These are phyloP conservation scores for Fagopyrum homotropicum DNA, from an alignment of 148 eudicot genomes.

Conservation along the genomic window DNA sequence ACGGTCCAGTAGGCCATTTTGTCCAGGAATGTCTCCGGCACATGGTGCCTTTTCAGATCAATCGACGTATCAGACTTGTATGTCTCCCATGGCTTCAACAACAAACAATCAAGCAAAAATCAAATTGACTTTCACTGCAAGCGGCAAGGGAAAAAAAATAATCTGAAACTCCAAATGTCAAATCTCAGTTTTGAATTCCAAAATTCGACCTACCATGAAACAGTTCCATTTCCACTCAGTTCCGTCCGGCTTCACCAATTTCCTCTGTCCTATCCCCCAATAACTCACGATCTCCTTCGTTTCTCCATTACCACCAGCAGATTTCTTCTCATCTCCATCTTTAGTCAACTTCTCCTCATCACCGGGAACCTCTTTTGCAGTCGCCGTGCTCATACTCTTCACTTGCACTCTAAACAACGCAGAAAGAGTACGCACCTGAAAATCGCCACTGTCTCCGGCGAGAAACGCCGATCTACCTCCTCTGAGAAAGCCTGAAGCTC, in stretches of 20 bases:
- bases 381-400: slow-evolving; percentile 10
- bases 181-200: background rate
- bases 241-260: slow-evolving; percentile 61
- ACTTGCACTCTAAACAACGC: slow-evolving; percentile 27
- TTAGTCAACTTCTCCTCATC: slow-evolving; percentile 14
- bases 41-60: slow-evolving; percentile 67
- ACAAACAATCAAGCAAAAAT: background rate
- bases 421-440: slow-evolving; percentile 18
- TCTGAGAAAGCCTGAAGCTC: background rate
- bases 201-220: slow-evolving; percentile 42
- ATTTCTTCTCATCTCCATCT: slow-evolving; percentile 16
- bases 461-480: slow-evolving; percentile 1
- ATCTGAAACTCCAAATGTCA: background rate
- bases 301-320: slow-evolving; percentile 16
- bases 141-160: background rate
- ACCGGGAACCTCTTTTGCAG: slow-evolving; percentile 1
- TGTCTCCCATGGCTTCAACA: slow-evolving; percentile 67
- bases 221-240: slow-evolving; percentile 76
- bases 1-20: slow-evolving; percentile 62
- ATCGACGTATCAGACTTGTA: slow-evolving; percentile 51
- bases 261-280: slow-evolving; percentile 48
- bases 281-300: slow-evolving; percentile 36
- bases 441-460: slow-evolving; percentile 12
- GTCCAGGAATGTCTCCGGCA: slow-evolving; percentile 45
- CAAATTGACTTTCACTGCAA: background rate